Conservation (phyloP, 768 basidiomycete genomes). For the Kwoniella europaea region DNA sequence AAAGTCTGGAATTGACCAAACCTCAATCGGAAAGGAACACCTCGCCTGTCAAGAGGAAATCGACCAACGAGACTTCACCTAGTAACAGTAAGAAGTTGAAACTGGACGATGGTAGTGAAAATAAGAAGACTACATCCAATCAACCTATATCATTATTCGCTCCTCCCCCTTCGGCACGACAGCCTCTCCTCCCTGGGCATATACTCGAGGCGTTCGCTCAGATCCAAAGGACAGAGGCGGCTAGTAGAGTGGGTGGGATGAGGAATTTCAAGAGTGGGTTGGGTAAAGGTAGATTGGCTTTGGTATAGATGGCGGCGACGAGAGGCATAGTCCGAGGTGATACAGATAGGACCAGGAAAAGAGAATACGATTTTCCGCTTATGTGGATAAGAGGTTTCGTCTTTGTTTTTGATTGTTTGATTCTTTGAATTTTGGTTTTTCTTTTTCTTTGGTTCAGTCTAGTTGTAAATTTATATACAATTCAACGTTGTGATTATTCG, state of each 20-base stretch:
- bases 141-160: slow-evolving; percentile 74
- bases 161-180: slow-evolving; percentile 78
- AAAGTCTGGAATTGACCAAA: slow-evolving; percentile 33
- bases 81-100: slow-evolving; percentile 17
- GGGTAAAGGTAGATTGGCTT: slow-evolving; percentile 46
- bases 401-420: too few relatives aligned
- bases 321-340: too few relatives aligned
- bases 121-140: slow-evolving; percentile 50
- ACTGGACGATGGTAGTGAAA: background rate
- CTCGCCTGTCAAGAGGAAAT: slow-evolving; percentile 22
- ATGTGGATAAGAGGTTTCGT: too few relatives aligned
- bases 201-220: slow-evolving; percentile 88
- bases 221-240: slow-evolving; percentile 85
- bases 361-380: too few relatives aligned
- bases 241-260: slow-evolving; percentile 81
- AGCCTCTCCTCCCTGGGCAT: slow-evolving; percentile 78
- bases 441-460: background rate
- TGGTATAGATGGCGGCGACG: slow-evolving; percentile 28
- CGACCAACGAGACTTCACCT: slow-evolving; percentile 3
- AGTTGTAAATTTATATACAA: background rate
- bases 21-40: slow-evolving; percentile 5
- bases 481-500: too few relatives aligned
- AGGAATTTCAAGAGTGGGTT: slow-evolving; percentile 87
- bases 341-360: too few relatives aligned
- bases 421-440: too few relatives aligned